Base-by-base conservation (phyloP, 345 rosid species). In the Eucalyptus curtisii region DNA sequence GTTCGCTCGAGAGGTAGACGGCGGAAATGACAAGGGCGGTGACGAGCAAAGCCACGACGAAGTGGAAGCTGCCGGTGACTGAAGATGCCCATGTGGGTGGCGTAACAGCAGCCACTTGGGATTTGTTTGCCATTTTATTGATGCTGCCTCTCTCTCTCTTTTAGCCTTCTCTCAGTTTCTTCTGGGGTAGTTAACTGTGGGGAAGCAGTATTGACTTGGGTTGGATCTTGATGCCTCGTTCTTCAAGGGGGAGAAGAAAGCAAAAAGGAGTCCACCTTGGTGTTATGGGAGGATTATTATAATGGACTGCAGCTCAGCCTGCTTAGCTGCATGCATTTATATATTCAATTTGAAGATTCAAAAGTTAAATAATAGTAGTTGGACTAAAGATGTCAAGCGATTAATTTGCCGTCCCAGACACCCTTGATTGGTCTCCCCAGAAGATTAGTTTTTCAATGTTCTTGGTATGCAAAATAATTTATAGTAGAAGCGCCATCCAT, bases 11-110 rank as follows among this genome's bases (percentile, higher is more conserved):
- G 44, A 48, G 82, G 16, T 42, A 97, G 82, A 96, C 89, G 79
- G 91, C 89, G 44, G 93, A 90, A 15, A 95, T 44, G 90, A 97
- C 85, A 1, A 94, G 89, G 89, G 91, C 90, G 61, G 95, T 90
- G 31, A 96, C 87, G 55, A 97, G 95, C 40, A 96, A 90, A 87
- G 94, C 95, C 84, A 95, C 89, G 7, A 97, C 90, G 91, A 95
- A 94, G 66, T 95, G 95, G 90, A 96, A 95, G 90, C 94, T 93
- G 88, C 92, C 95, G 89, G 93, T 80, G 88, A 93, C 89, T 19
- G 81, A 71, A 71, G 81, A 71, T 71, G 81, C 81, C 80, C 81
- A 71, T 71, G 81, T 71, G 81, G 81, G 81, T 33, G 81, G 24
- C 10, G 81, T 45, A 10, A 71, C 22, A 6, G 25, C 81, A 71